Evolutionary conservation across 2,329 filamentous ascomycete species (phyloP).

Genomic region (Aureobasidium sp.): DNA sequence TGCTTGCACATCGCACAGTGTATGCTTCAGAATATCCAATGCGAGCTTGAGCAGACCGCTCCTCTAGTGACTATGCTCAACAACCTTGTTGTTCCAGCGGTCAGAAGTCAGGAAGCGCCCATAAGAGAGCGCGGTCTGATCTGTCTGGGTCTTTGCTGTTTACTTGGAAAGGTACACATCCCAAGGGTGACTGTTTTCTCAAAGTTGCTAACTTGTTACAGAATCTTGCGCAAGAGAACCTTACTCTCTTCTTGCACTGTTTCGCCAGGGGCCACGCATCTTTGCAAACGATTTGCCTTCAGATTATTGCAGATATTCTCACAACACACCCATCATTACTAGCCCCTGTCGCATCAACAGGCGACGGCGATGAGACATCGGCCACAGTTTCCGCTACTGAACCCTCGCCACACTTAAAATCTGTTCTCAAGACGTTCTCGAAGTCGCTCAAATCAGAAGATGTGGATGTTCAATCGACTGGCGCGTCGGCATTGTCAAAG

Average conservation of each 20-base stretch:
- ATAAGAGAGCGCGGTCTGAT: constrained; percentile 85
- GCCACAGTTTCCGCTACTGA: constrained; percentile 29
- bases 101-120: constrained; percentile 85
- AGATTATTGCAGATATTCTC: constrained; percentile 88
- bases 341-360: constrained; percentile 38
- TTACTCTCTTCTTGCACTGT: constrained; percentile 90
- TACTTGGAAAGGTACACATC: constrained; percentile 66
- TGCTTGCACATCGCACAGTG: constrained; percentile 95
- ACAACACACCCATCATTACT: constrained; percentile 81
- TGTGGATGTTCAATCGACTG: constrained; percentile 70
- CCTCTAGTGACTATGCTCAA: constrained; percentile 97
- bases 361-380: constrained; percentile 36
- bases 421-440: constrained; percentile 77
- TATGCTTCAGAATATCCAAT: constrained; percentile 89
- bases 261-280: constrained; percentile 87
- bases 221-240: constrained; percentile 84
- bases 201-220: constrained; percentile 26
- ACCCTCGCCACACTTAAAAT: constrained; percentile 43
- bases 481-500: constrained; percentile 76
- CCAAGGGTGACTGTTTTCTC: constrained; percentile 9
- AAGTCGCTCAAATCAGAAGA: constrained; percentile 69
- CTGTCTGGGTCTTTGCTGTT: constrained; percentile 82
- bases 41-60: constrained; percentile 79
- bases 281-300: constrained; percentile 80
- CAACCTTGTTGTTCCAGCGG: constrained; percentile 90